Conservation (phyloP, 352 stramenopile species). For the Globisporangium alternatum region DNA sequence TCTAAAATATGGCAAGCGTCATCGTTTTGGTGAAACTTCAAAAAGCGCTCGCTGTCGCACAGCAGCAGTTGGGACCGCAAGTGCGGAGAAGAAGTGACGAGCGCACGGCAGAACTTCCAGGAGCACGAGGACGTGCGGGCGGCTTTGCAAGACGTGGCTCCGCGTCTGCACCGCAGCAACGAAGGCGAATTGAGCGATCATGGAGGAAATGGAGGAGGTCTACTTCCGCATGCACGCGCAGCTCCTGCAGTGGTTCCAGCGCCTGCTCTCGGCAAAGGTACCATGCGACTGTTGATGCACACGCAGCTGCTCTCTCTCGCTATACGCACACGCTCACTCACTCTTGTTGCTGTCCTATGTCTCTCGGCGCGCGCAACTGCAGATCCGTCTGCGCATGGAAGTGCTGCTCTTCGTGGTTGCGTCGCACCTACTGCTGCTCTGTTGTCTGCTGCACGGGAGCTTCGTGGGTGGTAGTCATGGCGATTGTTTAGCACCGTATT, state of each 20-base stretch:
- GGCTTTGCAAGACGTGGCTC: background rate
- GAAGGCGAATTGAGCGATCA: constrained; percentile 7
- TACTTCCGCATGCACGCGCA: constrained; percentile 78
- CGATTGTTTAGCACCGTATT: constrained; percentile 37
- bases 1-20: too few relatives aligned
- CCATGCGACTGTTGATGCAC: background rate
- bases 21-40: too few relatives aligned
- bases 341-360: background rate
- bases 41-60: too few relatives aligned
- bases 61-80: too few relatives aligned
- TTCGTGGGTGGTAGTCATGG: constrained; percentile 34
- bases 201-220: constrained; percentile 65
- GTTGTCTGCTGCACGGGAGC: constrained; percentile 49
- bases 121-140: too few relatives aligned
- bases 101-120: too few relatives aligned
- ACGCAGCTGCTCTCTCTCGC: background rate
- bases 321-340: constrained; percentile 7
- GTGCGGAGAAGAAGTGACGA: too few relatives aligned
- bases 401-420: constrained; percentile 54
- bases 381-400: constrained; percentile 59
- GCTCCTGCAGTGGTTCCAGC: constrained; percentile 45
- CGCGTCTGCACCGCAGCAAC: background rate
- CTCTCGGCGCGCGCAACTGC: background rate
- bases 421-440: constrained; percentile 48
- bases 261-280: constrained; percentile 44